Conservation (phyloP, 352 stramenopile genomes). For the Globisporangium acanthophoron region DNA sequence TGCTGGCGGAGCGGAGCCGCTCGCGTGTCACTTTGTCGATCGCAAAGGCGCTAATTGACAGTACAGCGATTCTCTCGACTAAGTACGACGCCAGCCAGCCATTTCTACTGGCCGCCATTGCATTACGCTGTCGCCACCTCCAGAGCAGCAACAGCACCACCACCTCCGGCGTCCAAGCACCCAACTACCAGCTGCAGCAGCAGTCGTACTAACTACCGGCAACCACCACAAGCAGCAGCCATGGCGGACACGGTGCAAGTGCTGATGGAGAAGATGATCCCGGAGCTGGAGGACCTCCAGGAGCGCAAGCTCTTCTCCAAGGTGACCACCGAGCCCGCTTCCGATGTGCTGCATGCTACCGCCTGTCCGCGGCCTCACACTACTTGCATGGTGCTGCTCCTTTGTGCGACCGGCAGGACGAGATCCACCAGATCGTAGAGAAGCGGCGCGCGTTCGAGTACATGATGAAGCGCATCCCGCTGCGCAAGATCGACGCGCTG, state of each 20-base stretch:
- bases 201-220: background rate
- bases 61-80: constrained; percentile 1
- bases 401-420: constrained; percentile 26
- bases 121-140: background rate
- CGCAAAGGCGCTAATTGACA: background rate
- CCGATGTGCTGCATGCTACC: too few species aligned
- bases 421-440: constrained; percentile 90
- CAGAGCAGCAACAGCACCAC: background rate
- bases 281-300: constrained; percentile 91
- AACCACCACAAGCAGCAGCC: constrained; percentile 10
- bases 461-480: constrained; percentile 79
- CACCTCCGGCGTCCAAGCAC: too few species aligned
- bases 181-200: constrained; percentile 1
- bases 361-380: background rate
- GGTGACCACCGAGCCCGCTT: background rate
- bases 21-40: background rate
- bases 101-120: background rate
- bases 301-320: constrained; percentile 79
- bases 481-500: constrained; percentile 90
- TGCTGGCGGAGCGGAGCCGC: too few species aligned
- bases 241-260: constrained; percentile 94
- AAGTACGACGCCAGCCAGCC: constrained; percentile 9
- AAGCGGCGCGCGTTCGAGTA: constrained; percentile 91
- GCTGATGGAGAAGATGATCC: constrained; percentile 92
- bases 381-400: background rate